phyloP scores from a whole-genome alignment of 495 filamentous ascomycete species.

The Penicillium argentinense region DNA sequence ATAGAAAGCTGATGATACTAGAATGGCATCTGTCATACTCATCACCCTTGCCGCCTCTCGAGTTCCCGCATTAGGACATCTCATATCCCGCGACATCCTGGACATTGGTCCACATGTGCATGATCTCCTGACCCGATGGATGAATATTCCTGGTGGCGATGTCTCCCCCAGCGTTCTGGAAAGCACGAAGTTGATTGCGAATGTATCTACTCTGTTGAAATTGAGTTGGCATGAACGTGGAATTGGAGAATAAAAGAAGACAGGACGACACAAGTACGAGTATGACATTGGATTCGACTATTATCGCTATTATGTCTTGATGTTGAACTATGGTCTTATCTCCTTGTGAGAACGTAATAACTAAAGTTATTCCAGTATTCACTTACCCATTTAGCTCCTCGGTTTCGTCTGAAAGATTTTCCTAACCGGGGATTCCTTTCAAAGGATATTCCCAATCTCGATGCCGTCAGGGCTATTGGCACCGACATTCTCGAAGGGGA shows the following conservation, averaged over 20 bases:
- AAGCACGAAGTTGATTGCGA: slow-evolving; percentile 17
- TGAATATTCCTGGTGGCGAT: slow-evolving; percentile 14
- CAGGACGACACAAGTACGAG: neutral
- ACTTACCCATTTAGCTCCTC: too few species aligned
- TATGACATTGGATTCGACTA: too few species aligned
- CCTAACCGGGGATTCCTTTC: too few species aligned
- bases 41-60: slow-evolving; percentile 18
- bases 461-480: neutral
- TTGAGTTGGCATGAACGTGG: slow-evolving; percentile 3
- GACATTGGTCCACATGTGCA: slow-evolving; percentile 22
- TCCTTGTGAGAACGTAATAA: too few species aligned
- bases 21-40: slow-evolving; percentile 26
- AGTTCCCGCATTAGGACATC: slow-evolving; percentile 7
- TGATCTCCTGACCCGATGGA: slow-evolving; percentile 15
- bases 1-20: neutral
- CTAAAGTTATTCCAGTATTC: too few species aligned
- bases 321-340: too few species aligned
- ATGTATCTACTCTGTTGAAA: slow-evolving; percentile 28
- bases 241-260: neutral
- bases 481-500: neutral
- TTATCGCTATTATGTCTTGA: too few species aligned
- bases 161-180: slow-evolving; percentile 27
- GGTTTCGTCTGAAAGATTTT: too few species aligned
- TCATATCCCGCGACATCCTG: slow-evolving; percentile 9
- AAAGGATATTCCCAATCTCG: neutral